Evolutionary conservation across 768 basidiomycete species (phyloP).

Genomic region (Termitomyces sp.): DNA sequence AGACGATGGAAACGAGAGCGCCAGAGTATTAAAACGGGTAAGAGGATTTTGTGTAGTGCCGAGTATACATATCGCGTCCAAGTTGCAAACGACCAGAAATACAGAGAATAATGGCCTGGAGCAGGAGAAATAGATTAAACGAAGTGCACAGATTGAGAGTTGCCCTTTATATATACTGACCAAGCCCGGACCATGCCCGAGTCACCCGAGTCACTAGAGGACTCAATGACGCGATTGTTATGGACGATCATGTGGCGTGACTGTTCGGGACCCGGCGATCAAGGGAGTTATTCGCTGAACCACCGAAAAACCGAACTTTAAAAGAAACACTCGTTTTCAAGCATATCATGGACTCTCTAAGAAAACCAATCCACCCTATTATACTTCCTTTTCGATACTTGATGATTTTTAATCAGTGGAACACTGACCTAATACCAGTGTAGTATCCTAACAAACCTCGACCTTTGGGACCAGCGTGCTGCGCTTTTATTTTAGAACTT

Average conservation of each 20-base stretch:
- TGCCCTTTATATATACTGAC: neutral
- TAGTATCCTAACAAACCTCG: too few relatives aligned
- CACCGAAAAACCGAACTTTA: neutral
- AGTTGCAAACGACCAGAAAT: too few relatives aligned
- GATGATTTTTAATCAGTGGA: neutral
- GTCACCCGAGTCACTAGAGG: constrained; percentile 1
- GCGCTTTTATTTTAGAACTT: too few relatives aligned
- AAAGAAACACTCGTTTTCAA: neutral
- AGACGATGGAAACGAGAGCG: neutral
- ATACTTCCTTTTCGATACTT: neutral
- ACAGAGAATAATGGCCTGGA: neutral
- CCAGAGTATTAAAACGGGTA: neutral
- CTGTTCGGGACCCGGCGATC: constrained; percentile 5
- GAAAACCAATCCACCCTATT: too few relatives aligned
- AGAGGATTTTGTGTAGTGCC: neutral
- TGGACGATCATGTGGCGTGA: constrained; percentile 9
- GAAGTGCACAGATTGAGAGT: neutral
- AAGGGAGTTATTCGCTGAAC: neutral
- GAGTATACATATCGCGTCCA: neutral
- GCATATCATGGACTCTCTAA: neutral
- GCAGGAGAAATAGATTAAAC: neutral
- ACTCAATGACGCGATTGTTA: neutral
- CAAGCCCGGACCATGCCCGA: constrained; percentile 1
- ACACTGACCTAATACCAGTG: neutral
- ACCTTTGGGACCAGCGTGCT: too few relatives aligned